These are phyloP conservation scores for Paraurostyla sp. DNA, from an alignment of 73 alveolate species.

Conservation along the genomic window DNA sequence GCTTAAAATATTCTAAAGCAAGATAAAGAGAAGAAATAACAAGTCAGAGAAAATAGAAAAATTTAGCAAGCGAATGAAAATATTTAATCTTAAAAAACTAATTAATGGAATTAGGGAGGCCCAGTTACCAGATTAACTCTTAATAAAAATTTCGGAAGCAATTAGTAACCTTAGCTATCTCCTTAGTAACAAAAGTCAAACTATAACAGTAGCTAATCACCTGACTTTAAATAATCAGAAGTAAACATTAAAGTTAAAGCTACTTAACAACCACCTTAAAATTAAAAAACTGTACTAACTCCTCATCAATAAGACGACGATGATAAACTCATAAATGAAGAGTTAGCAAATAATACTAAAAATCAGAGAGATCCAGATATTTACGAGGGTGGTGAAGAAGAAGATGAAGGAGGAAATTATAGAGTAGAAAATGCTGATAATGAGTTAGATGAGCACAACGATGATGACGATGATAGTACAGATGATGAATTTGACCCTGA, in stretches of 20 bases:
- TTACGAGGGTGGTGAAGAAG: slow-evolving; percentile 71
- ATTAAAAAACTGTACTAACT: no score
- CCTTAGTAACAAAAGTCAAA: background rate
- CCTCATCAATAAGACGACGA: slow-evolving; percentile 26
- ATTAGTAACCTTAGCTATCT: background rate
- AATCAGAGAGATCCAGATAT: slow-evolving; percentile 3
- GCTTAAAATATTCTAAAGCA: slow-evolving; percentile 5
- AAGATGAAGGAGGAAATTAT: slow-evolving; percentile 39
- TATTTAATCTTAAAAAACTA: background rate
- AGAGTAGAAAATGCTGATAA: background rate
- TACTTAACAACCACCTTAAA: background rate
- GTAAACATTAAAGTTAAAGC: background rate
- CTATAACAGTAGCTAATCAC: background rate
- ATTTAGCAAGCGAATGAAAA: slow-evolving; percentile 34
- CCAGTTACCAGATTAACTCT: slow-evolving; percentile 2
- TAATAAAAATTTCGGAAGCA: background rate
- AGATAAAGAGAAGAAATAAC: slow-evolving; percentile 41
- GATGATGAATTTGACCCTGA: slow-evolving; percentile 21
- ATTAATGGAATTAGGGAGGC: background rate
- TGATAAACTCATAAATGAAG: slow-evolving; percentile 31
- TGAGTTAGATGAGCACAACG: background rate
- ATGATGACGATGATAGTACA: slow-evolving; percentile 20
- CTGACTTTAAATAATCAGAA: no score
- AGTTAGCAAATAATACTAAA: slow-evolving; percentile 1
- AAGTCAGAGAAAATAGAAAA: slow-evolving; percentile 9